These are phyloP conservation scores for Paxillus rubicundulus DNA, from an alignment of 768 basidiomycete genomes.

Conservation along the genomic window DNA sequence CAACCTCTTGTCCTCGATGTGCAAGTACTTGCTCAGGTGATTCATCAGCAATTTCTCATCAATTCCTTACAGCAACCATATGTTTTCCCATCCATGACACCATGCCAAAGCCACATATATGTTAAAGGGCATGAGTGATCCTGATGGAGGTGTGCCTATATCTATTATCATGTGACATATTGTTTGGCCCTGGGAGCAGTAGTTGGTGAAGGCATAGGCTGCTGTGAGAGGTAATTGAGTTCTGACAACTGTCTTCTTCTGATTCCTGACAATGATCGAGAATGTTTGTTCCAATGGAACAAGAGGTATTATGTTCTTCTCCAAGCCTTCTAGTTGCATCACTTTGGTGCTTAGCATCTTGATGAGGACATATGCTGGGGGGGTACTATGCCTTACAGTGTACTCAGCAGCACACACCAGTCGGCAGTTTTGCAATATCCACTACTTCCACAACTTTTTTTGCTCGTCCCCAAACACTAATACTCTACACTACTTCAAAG, in stretches of 20 bases:
- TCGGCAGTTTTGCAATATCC: no score
- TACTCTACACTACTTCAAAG: no score
- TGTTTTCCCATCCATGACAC: constrained; percentile 24
- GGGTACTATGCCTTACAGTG: no score
- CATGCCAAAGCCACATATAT: constrained; percentile 39
- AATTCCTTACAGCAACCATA: constrained; percentile 30
- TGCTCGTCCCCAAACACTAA: no score
- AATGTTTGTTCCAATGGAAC: background rate
- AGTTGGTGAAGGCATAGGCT: constrained; percentile 44
- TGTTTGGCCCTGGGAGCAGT: constrained; percentile 41
- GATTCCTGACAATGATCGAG: background rate
- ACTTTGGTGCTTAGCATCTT: constrained; percentile 6
- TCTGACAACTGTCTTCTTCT: constrained; percentile 13
- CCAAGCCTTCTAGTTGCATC: background rate
- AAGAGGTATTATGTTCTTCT: background rate
- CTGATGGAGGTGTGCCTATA: constrained; percentile 32
- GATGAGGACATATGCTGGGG: constrained; percentile 34
- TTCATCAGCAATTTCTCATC: constrained; percentile 19
- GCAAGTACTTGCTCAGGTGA: background rate
- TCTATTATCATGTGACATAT: constrained; percentile 36
- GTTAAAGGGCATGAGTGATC: constrained; percentile 35
- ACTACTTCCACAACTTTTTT: no score
- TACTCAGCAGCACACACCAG: no score
- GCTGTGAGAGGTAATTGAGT: constrained; percentile 34
- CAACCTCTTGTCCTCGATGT: background rate